Conservation (phyloP, 2,329 filamentous ascomycete species). For the Aureobasidium zeae region DNA sequence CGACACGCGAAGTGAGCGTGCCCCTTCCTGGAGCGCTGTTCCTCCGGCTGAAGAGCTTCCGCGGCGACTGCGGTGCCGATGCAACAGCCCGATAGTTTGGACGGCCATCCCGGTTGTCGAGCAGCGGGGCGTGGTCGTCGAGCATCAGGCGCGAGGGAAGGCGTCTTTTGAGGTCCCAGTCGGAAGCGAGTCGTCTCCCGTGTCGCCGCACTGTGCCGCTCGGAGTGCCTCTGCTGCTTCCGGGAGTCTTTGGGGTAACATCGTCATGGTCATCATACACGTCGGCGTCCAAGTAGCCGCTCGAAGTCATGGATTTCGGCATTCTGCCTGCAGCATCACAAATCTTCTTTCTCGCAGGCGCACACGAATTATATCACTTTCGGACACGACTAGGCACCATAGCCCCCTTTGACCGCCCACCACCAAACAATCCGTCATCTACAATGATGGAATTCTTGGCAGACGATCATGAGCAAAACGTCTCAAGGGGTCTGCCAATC, state of each 20-base stretch:
- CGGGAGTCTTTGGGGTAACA: too few relatives aligned
- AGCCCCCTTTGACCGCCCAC: too few relatives aligned
- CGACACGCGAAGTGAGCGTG: conserved; percentile 35
- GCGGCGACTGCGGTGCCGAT: conserved; percentile 24
- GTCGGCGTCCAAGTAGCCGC: conserved; percentile 17
- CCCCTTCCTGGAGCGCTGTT: conserved; percentile 4
- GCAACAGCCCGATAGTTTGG: conserved; percentile 36
- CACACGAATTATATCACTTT: too few relatives aligned
- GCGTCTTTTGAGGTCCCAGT: conserved; percentile 28
- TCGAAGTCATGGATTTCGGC: conserved; percentile 28
- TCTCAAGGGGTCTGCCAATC: too few relatives aligned
- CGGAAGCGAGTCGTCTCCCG: conserved; percentile 21
- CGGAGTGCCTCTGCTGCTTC: neutral
- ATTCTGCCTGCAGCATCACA: too few relatives aligned
- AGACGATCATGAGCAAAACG: too few relatives aligned
- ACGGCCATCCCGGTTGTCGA: conserved; percentile 31
- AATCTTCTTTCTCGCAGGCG: too few relatives aligned
- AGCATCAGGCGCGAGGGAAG: conserved; percentile 23
- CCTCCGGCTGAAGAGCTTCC: conserved; percentile 2
- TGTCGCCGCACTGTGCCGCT: conserved; percentile 1
- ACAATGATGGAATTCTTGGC: too few relatives aligned
- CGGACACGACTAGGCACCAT: too few relatives aligned
- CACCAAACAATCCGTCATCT: too few relatives aligned
- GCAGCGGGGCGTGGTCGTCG: conserved; percentile 41
- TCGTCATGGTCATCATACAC: neutral